These are phyloP conservation scores for Pyrenochaeta sp. DNA, from an alignment of 2,329 filamentous ascomycete genomes.

Conservation along the genomic window DNA sequence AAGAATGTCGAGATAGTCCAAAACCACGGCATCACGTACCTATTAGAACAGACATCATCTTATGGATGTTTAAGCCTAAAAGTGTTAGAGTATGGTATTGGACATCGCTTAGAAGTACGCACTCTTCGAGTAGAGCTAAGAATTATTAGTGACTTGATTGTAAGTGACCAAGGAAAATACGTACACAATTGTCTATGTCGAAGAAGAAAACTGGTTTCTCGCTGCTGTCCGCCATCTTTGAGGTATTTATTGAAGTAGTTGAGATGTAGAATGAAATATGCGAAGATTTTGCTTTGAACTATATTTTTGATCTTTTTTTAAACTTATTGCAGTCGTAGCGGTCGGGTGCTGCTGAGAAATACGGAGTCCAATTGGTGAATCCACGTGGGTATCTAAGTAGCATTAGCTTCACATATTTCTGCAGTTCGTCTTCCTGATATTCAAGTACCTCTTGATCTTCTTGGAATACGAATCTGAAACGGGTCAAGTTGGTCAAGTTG, in stretches of 20 bases:
- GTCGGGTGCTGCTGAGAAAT: too few relatives aligned
- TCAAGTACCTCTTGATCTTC: too few relatives aligned
- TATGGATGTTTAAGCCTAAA: slow-evolving; percentile 78
- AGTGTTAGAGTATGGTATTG: slow-evolving; percentile 18
- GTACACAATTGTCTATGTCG: slow-evolving; percentile 95
- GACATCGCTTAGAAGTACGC: slow-evolving; percentile 35
- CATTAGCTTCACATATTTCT: too few relatives aligned
- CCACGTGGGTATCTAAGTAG: too few relatives aligned
- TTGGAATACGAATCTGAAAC: too few relatives aligned
- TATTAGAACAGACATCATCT: slow-evolving; percentile 88
- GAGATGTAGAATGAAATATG: not conserved
- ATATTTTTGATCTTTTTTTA: too few relatives aligned
- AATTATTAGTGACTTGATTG: slow-evolving; percentile 12
- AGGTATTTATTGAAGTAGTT: not conserved
- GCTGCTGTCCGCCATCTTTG: slow-evolving; percentile 33
- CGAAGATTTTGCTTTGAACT: too few relatives aligned
- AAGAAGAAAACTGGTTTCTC: slow-evolving; percentile 72
- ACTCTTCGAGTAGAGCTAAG: slow-evolving; percentile 84
- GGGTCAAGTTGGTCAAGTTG: too few relatives aligned
- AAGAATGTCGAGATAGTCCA: too few relatives aligned
- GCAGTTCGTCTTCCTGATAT: too few relatives aligned
- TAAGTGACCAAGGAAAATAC: slow-evolving; percentile 29
- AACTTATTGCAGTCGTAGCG: too few relatives aligned
- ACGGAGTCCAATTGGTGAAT: too few relatives aligned
- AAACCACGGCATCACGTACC: slow-evolving; percentile 47